Conservation (phyloP, 345 rosid species). For the Brassica juncea region DNA sequence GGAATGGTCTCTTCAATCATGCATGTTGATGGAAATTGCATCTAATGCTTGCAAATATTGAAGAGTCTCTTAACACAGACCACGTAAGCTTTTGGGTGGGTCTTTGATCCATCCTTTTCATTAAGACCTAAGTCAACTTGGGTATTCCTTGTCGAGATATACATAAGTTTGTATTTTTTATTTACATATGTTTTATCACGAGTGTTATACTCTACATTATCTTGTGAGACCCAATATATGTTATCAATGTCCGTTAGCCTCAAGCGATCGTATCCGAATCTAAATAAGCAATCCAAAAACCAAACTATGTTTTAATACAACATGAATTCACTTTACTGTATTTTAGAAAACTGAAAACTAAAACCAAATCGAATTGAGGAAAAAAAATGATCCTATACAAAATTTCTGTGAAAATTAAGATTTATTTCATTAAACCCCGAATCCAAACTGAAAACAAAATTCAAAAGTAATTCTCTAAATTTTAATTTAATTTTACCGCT, state of each 20-base stretch:
- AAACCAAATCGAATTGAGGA: background rate
- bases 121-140: background rate
- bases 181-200: background rate
- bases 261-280: background rate
- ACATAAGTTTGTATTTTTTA: no score
- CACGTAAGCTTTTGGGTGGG: background rate
- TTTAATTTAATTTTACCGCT: no score
- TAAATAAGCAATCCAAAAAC: background rate
- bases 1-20: slow-evolving; percentile 7
- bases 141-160: background rate
- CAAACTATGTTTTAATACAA: background rate
- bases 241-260: background rate
- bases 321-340: background rate
- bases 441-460: no score
- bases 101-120: background rate
- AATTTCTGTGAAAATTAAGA: background rate
- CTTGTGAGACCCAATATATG: background rate
- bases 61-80: slow-evolving; percentile 14
- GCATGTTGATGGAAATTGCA: slow-evolving; percentile 8
- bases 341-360: background rate
- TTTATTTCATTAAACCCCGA: background rate
- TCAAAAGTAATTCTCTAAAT: no score
- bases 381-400: background rate
- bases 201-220: background rate
- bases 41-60: slow-evolving; percentile 17